Evolutionary conservation across 106 monocot genomes (phyloP).

Genomic region (Dendrobium nobile): DNA sequence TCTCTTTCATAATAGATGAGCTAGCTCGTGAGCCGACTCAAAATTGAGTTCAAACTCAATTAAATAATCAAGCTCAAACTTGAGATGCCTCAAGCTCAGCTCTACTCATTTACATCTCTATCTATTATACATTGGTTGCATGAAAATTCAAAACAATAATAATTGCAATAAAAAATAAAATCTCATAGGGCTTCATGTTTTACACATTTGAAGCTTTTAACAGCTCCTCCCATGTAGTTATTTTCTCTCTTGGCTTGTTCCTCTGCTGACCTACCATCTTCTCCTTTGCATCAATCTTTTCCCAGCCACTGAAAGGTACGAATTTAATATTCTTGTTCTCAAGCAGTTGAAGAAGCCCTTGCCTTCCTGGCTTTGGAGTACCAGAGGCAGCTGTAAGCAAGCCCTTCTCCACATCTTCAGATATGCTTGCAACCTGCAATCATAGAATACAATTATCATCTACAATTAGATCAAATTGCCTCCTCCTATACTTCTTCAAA

Average conservation of each 20-base stretch:
- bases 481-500: too few relatives aligned
- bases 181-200: too few relatives aligned
- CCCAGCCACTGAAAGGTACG: slow-evolving; percentile 77
- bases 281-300: slow-evolving; percentile 82
- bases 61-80: too few relatives aligned
- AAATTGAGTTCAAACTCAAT: too few relatives aligned
- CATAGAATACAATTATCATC: not conserved
- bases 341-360: slow-evolving; percentile 58
- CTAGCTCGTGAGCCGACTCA: too few relatives aligned
- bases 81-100: too few relatives aligned
- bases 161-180: too few relatives aligned
- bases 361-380: slow-evolving; percentile 52
- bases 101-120: too few relatives aligned
- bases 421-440: slow-evolving; percentile 65
- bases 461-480: not conserved
- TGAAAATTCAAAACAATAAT: too few relatives aligned
- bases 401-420: slow-evolving; percentile 62
- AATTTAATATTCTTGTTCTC: slow-evolving; percentile 38
- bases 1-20: too few relatives aligned
- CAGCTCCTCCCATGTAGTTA: slow-evolving; percentile 65
- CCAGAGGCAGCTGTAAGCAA: slow-evolving; percentile 5
- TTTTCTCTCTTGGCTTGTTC: slow-evolving; percentile 80
- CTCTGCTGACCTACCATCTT: slow-evolving; percentile 42
- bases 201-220: slow-evolving; percentile 23
- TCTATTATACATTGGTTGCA: too few relatives aligned